Conservation (phyloP, 2,329 filamentous ascomycete species). For the Ophiostoma ips region DNA sequence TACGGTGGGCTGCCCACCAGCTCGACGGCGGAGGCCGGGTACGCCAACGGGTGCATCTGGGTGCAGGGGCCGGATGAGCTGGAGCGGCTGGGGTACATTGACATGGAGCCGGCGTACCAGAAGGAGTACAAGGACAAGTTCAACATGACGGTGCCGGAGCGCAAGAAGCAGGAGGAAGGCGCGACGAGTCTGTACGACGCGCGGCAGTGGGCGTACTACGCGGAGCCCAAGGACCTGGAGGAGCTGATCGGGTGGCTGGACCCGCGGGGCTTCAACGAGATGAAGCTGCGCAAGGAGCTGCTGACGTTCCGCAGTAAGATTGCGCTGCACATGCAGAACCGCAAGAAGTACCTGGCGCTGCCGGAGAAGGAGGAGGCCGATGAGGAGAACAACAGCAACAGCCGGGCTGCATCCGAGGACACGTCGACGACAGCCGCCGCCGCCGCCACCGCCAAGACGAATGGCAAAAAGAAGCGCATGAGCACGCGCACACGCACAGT, state of each 20-base stretch:
- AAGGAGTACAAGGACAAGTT: conserved; percentile 65
- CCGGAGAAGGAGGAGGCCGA: conserved; percentile 21
- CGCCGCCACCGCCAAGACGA: conserved; percentile 12
- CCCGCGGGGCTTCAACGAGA: conserved; percentile 69
- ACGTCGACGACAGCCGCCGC: not conserved
- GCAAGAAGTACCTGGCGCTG: conserved; percentile 55
- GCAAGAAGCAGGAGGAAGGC: conserved; percentile 77
- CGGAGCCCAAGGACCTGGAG: conserved; percentile 65
- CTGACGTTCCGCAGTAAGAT: conserved; percentile 64
- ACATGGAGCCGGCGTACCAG: conserved; percentile 56
- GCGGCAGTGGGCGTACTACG: conserved; percentile 81
- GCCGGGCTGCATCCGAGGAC: not conserved
- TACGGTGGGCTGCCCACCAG: conserved; percentile 77
- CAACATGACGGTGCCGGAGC: conserved; percentile 69
- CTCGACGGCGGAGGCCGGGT: conserved; percentile 74
- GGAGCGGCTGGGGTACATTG: conserved; percentile 75
- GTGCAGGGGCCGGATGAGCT: conserved; percentile 88
- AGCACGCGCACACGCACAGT: conserved; percentile 26
- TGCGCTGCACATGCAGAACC: conserved; percentile 62
- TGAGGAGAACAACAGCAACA: conserved; percentile 15
- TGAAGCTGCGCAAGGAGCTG: conserved; percentile 79
- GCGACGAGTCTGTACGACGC: conserved; percentile 63
- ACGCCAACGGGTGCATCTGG: conserved; percentile 93
- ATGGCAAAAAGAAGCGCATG: conserved; percentile 32
- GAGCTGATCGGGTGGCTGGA: conserved; percentile 80